Base-by-base conservation (phyloP, 441 rosid genomes). In the Bocquillonia castaneifolia region DNA sequence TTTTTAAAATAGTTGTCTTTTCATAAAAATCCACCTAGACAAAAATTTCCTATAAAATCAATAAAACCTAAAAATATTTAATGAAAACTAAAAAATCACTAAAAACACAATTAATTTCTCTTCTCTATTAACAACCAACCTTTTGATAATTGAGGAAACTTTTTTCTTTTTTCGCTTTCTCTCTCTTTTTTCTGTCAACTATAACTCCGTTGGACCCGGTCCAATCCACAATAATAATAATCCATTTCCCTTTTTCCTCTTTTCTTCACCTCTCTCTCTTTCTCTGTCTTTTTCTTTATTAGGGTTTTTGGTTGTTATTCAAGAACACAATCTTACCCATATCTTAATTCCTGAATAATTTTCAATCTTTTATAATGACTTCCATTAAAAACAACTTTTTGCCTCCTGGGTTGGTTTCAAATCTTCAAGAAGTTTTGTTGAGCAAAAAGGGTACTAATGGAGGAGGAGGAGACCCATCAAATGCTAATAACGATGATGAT, bases 361-460 rank as follows among this genome's bases (percentile, higher is more conserved):
- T 70, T 32, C 32, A 6, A 10, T 23, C 34, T 59, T 26, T 58
- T 14, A 31, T 34, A 45, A 86, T 90, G 76, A 78, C 80, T 59
- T 78, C 88, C 29, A 74, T 74, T 54, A 89, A 81, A 77, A 82
- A 81, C 72, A 91, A 83, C 75, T 63, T 74, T 40, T 77, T 92
- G 66, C 89, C 98, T 13, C 93, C 96, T 0, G 93, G 90, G 31
- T 82, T 92, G 8, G 93, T 92, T 40, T 88, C 93, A 34, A 92
- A 90, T 80, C 87, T 92, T 62, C 94, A 95, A 45, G 88, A 92
- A 54, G 99, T 84, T 63, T 91, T 95, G 64, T 78, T 72, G 8
- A 84, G 79, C 71, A 79, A 81, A 72, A 85, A 83, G 84, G 70
- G 72, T 10, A 22, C 22, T 18, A 47, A 1, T 47, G 51, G 40